Base-by-base conservation (phyloP, 1,284 basidiomycete genomes). In the Cutaneotrichosporon sp. region DNA sequence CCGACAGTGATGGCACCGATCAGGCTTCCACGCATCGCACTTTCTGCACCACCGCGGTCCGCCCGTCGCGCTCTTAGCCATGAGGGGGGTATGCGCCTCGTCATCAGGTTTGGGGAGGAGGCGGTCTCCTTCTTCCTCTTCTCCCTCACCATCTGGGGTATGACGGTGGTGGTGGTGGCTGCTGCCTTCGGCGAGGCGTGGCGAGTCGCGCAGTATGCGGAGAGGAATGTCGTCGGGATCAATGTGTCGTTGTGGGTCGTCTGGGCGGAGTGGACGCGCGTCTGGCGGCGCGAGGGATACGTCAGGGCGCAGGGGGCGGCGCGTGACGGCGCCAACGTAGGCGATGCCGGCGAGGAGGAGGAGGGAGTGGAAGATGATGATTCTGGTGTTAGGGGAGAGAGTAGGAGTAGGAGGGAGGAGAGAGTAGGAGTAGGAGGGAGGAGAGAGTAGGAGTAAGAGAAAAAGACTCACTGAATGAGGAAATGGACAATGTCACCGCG, bases 1-100 rank as follows among this genome's bases (percentile, higher is more conserved):
- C 4, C 85, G 85, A 75, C 90, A 93, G 73, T 95, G 92, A 76
- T 94, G 92, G 9, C 90, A 83, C 61, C 92, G 82, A 73, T 93
- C 91, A 4, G 91, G 90, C 79, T 91, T 92, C 76, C 77, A 76
- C 0, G 68, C 73, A 26, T 76, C 69, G 58, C 80, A 81, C 65
- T 78, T 79, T 56, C 70, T 71, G 61, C 80, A 81, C 75, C 76
- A 81, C 38, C 78, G 66, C 18, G 68, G 70, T 16, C 66, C 70
- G 14, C 77, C 76, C 2, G 69, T 70, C 51, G 67, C 72, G 50
- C 61, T 66, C 67, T 75, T 75, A 26, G 74, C 74, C 71, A 76
- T 76, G 55, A 73, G 57, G 18, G 63, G 61, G 5, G 58, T 57
- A 8, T 46, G 31, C 26, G 34, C 32, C 22, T 42, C 57, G 4